Conservation (phyloP, 1,284 basidiomycete genomes). For the Trichosporon coremiiforme region DNA sequence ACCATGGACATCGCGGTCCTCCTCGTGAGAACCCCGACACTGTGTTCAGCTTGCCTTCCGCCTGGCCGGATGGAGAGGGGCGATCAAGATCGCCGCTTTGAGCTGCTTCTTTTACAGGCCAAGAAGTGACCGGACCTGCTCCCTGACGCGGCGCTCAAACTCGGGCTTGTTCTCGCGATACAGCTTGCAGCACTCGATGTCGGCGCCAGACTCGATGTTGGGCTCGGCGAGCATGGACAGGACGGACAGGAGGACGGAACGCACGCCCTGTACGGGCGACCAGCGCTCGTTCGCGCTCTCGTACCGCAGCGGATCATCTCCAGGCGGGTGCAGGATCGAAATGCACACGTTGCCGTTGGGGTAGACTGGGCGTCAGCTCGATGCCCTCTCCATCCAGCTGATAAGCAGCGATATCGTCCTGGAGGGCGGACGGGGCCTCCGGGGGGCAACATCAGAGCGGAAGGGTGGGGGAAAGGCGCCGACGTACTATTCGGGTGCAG, state of each 20-base stretch:
- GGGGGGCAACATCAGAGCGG: constrained; percentile 58
- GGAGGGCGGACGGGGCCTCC: too few relatives aligned
- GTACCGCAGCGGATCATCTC: constrained; percentile 73
- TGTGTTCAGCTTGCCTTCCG: too few relatives aligned
- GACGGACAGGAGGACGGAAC: constrained; percentile 93
- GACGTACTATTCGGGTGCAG: constrained; percentile 94
- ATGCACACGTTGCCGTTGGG: constrained; percentile 96
- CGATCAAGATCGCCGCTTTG: too few relatives aligned
- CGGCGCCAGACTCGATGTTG: constrained; percentile 97
- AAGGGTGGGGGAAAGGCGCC: background rate
- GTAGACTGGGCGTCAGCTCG: constrained; percentile 65
- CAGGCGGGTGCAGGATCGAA: constrained; percentile 95
- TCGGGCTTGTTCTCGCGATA: constrained; percentile 78
- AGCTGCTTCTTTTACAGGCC: constrained; percentile 48
- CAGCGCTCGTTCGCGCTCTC: constrained; percentile 95
- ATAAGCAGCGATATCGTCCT: too few relatives aligned
- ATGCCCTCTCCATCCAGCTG: too few relatives aligned
- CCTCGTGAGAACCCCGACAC: background rate
- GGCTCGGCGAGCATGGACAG: constrained; percentile 99
- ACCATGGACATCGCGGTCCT: background rate
- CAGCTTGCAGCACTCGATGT: constrained; percentile 95
- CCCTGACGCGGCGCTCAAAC: constrained; percentile 59
- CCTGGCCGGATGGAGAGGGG: too few relatives aligned
- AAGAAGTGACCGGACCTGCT: constrained; percentile 58
- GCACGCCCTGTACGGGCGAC: constrained; percentile 85